Conservation (phyloP, 176 grass and related monocot species). For the Avena eriantha region DNA sequence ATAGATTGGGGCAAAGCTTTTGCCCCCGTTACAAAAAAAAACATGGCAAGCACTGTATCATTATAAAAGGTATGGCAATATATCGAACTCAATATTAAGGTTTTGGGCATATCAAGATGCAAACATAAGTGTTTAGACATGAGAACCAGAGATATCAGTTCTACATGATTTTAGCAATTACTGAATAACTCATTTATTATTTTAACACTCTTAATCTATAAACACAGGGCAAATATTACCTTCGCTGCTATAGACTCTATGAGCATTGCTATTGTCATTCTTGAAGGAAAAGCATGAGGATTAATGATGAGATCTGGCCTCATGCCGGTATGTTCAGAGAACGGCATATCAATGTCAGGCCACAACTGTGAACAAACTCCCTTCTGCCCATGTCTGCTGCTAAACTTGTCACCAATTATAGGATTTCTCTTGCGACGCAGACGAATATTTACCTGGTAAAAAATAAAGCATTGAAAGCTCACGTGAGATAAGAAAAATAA, state of each 20-base stretch:
- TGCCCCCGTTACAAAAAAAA: not conserved
- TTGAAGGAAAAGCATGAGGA: slow-evolving; percentile 97
- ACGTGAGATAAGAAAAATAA: slow-evolving; percentile 1
- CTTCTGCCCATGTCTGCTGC: slow-evolving; percentile 98
- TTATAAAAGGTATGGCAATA: slow-evolving; percentile 16
- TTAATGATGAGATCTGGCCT: slow-evolving; percentile 97
- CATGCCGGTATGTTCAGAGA: slow-evolving; percentile 95
- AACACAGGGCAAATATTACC: slow-evolving; percentile 58
- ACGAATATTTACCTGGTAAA: slow-evolving; percentile 83
- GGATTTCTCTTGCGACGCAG: slow-evolving; percentile 82
- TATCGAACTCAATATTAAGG: not conserved
- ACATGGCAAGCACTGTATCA: slow-evolving; percentile 7
- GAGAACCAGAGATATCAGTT: slow-evolving; percentile 17
- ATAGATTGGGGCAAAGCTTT: too few relatives aligned
- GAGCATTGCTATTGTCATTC: slow-evolving; percentile 99
- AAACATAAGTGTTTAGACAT: slow-evolving; percentile 13
- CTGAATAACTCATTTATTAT: not conserved
- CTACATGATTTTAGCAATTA: slow-evolving; percentile 35
- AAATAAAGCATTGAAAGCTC: slow-evolving; percentile 26
- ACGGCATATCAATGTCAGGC: slow-evolving; percentile 99
- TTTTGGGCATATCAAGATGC: not conserved
- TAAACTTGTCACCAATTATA: slow-evolving; percentile 98
- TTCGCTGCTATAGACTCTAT: slow-evolving; percentile 96
- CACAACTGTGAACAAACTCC: slow-evolving; percentile 97
- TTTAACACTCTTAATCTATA: slow-evolving; percentile 29